Percentiles rank a stretch among this genome's conserved stretches.
phyloP scores from a whole-genome alignment of 2,329 filamentous ascomycete genomes.

The Graphilbum sp. region DNA sequence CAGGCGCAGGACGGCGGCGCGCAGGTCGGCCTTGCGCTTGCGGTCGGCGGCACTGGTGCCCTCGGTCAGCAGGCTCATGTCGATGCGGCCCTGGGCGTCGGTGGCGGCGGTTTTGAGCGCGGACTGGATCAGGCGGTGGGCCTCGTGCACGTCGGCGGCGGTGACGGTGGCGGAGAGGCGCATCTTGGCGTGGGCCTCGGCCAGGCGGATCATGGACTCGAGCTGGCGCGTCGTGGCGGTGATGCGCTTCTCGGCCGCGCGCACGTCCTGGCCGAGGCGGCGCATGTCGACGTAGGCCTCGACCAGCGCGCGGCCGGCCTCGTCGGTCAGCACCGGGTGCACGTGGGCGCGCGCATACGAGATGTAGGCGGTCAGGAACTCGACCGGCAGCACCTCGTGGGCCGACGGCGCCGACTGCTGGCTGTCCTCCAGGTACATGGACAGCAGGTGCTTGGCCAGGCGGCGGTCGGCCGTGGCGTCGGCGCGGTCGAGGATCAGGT shows the following conservation, averaged over 20 bases:
- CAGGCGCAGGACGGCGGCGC: constrained; percentile 55
- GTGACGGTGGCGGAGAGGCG: constrained; percentile 64
- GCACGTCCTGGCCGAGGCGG: constrained; percentile 74
- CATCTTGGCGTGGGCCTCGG: constrained; percentile 98
- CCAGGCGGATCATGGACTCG: constrained; percentile 93
- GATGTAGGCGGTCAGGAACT: constrained; percentile 93
- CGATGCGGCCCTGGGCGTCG: constrained; percentile 79
- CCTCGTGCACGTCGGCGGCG: constrained; percentile 70
- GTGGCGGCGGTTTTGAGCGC: constrained; percentile 97
- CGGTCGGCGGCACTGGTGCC: constrained; percentile 84
- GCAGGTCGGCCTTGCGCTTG: constrained; percentile 67
- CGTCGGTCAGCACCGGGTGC: constrained; percentile 65
- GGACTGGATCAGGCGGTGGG: constrained; percentile 79
- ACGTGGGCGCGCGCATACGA: constrained; percentile 82
- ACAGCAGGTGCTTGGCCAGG: constrained; percentile 79
- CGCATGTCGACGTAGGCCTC: constrained; percentile 89
- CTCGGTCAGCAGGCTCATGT: constrained; percentile 90
- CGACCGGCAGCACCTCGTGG: constrained; percentile 74
- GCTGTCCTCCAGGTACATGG: constrained; percentile 91
- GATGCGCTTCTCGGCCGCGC: constrained; percentile 83
- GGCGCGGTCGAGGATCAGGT: constrained; percentile 84
- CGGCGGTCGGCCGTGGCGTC: constrained; percentile 82
- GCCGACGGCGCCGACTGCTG: constrained; percentile 64
- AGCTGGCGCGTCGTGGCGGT: constrained; percentile 93
- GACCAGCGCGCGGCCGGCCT: constrained; percentile 70